These are phyloP conservation scores for Dioscorea alata DNA, from an alignment of 106 monocot species.

Conservation along the genomic window DNA sequence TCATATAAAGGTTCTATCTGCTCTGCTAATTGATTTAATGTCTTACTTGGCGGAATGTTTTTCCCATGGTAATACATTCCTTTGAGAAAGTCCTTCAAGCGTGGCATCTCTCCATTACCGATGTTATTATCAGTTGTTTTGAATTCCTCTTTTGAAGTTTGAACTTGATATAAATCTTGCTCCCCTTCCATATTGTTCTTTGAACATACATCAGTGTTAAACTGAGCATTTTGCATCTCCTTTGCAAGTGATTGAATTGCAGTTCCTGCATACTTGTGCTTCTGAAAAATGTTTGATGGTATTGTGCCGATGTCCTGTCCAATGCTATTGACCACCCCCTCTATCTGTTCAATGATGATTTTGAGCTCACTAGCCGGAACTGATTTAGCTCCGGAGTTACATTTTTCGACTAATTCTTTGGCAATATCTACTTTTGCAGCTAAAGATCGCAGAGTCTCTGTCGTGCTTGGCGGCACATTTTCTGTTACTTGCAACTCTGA, in stretches of 20 bases:
- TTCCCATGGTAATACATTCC: conserved; percentile 23
- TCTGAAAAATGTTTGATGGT: conserved; percentile 27
- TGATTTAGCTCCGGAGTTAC: conserved; percentile 1
- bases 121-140: too few relatives aligned
- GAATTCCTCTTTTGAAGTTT: too few relatives aligned
- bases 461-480: too few relatives aligned
- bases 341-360: conserved; percentile 29
- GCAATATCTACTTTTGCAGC: too few relatives aligned
- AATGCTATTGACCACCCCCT: conserved; percentile 29
- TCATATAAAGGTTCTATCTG: not conserved
- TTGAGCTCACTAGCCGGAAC: conserved; percentile 15
- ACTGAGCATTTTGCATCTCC: conserved; percentile 38
- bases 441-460: too few relatives aligned
- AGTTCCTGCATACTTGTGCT: conserved; percentile 19
- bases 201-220: not conserved
- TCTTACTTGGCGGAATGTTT: conserved; percentile 10
- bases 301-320: conserved; percentile 42
- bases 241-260: conserved; percentile 24
- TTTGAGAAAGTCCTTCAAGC: conserved; percentile 41
- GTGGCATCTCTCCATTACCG: conserved; percentile 19
- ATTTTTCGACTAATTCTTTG: too few relatives aligned
- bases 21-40: too few relatives aligned
- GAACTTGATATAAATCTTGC: too few relatives aligned
- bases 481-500: too few relatives aligned
- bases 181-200: too few relatives aligned